Percentiles rank a stretch among this genome's conserved stretches.
These are phyloP conservation scores for Tephrocybe sp. DNA, from an alignment of 768 basidiomycete species.

Conservation along the genomic window DNA sequence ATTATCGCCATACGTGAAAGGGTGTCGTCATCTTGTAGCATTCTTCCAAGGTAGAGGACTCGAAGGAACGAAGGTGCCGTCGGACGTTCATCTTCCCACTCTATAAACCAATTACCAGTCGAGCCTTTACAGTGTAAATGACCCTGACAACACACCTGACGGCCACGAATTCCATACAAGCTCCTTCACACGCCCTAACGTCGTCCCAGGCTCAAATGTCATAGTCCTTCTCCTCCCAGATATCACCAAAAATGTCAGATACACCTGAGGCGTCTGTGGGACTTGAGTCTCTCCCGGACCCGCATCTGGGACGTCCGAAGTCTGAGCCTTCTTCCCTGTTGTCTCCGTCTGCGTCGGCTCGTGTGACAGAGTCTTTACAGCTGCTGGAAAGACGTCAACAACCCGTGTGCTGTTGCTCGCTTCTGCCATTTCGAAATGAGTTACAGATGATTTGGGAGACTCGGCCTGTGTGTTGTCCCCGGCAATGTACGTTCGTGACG, in stretches of 20 bases:
- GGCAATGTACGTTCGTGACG: conserved; percentile 12
- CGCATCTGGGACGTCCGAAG: not conserved
- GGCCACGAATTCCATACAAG: conserved; percentile 86
- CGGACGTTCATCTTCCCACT: conserved; percentile 80
- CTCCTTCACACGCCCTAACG: conserved; percentile 79
- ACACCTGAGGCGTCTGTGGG: conserved; percentile 64
- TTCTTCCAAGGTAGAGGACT: conserved; percentile 73
- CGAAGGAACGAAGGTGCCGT: conserved; percentile 77
- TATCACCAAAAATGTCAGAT: conserved; percentile 71
- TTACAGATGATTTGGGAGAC: conserved; percentile 20
- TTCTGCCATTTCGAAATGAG: conserved; percentile 15
- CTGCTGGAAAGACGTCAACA: not conserved
- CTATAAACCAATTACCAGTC: conserved; percentile 31
- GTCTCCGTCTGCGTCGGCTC: conserved; percentile 10
- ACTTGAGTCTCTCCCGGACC: conserved; percentile 20
- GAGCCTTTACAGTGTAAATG: not conserved
- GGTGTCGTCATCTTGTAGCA: conserved; percentile 84
- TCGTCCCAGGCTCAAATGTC: conserved; percentile 73
- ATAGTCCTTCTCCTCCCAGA: conserved; percentile 69
- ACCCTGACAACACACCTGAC: conserved; percentile 46
- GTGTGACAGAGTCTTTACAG: conserved; percentile 9
- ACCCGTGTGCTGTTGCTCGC: not conserved
- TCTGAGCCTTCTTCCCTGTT: conserved; percentile 5
- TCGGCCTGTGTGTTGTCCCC: conserved; percentile 4
- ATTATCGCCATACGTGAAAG: conserved; percentile 50